Evolutionary conservation across 73 alveolate genomes (phyloP).

Genomic region (Stentor roeselii): DNA sequence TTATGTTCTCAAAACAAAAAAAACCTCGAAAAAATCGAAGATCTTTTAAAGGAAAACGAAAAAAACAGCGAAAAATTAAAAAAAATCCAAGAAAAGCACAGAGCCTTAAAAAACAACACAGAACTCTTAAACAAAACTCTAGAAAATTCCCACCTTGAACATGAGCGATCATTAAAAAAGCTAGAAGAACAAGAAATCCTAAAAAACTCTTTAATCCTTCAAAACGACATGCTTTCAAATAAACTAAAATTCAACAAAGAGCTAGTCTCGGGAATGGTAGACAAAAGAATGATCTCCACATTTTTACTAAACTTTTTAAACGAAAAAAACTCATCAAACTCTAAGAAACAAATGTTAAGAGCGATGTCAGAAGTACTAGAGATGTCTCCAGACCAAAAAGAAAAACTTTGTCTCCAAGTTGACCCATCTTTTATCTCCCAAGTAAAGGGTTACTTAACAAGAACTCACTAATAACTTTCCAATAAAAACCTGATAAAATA

Average conservation of each 20-base stretch:
- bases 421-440: too few species aligned
- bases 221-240: too few species aligned
- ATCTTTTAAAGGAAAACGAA: too few species aligned
- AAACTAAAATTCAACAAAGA: too few species aligned
- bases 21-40: too few species aligned
- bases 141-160: not conserved
- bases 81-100: not conserved
- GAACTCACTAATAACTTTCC: too few species aligned
- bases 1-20: too few species aligned
- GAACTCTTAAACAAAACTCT: not conserved
- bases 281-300: not conserved
- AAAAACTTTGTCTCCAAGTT: not conserved
- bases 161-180: not conserved
- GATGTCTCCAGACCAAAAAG: not conserved
- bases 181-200: not conserved
- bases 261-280: too few species aligned
- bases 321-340: not conserved
- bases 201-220: too few species aligned
- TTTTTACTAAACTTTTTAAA: too few species aligned
- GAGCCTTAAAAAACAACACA: not conserved
- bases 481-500: too few species aligned
- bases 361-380: not conserved
- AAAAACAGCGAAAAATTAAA: not conserved
- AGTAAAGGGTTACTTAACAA: too few species aligned
- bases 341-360: not conserved